Base-by-base conservation (phyloP, 768 basidiomycete genomes). In the Phanerodontia chrysosporium region DNA sequence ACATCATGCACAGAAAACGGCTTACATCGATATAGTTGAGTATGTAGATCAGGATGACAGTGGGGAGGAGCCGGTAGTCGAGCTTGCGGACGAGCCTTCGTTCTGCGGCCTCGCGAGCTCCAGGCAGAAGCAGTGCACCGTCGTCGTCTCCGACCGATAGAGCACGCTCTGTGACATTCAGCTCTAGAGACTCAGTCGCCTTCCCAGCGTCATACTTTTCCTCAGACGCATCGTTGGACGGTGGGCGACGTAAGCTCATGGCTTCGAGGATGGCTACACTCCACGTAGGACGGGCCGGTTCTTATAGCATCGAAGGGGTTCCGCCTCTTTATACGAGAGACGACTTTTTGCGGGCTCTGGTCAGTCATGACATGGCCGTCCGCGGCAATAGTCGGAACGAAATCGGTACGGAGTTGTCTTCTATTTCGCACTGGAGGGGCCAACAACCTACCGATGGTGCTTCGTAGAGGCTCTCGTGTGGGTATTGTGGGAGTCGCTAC, bases 11-110 rank as follows among this genome's bases (percentile, higher is more conserved):
- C 29, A 39, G 18, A 16, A 1, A 5, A 51, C 4, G 45, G 28
- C 72, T 61, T 60, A 86, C 85, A 67, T 86, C 85, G 59, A 87
- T 85, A 62, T 84, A 85, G 62, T 87, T 87, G 82, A 86, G 80
- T 59, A 87, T 78, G 63, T 73, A 85, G 35, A 87, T 83, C 55
- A 85, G 55, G 21, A 84, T 72, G 36, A 87, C 78, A 0, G 81
- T 81, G 0, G 83, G 83, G 48, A 89, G 66, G 3, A 87, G 69
- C 35, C 84, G 74, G 60, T 62, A 68, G 62, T 87, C 86, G 51
- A 89, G 74, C 60, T 79, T 83, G 42, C 81, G 74, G 16, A 84
- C 76, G 14, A 89, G 78, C 57, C 65, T 73, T 36, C 65, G 62
- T 58, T 75, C 74, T 18, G 72, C 73, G 3, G 58, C 58, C 2